A percentile compares a stretch with the other conserved stretches of the same genome.
phyloP scores from a whole-genome alignment of 2,329 filamentous ascomycete genomes.

The Phialemoniopsis sp. region DNA sequence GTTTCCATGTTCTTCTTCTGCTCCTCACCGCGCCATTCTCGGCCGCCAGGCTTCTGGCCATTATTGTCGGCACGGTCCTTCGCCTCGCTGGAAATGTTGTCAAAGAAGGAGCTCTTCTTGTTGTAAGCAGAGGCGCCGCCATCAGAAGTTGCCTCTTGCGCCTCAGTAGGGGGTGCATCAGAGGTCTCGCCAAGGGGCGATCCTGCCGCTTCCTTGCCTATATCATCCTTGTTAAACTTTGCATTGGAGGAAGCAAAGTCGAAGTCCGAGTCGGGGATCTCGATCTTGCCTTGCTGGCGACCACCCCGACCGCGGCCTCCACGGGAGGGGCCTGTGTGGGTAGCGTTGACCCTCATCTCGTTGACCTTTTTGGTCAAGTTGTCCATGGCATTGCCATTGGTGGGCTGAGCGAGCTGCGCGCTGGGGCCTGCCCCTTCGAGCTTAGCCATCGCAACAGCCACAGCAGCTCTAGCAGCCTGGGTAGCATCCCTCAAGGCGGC shows the following conservation, averaged over 20 bases:
- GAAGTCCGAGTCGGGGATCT: constrained; percentile 86
- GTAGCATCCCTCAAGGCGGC: constrained; percentile 61
- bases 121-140: constrained; percentile 65
- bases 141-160: constrained; percentile 13
- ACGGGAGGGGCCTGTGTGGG: constrained; percentile 41
- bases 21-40: constrained; percentile 88
- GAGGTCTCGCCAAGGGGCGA: constrained; percentile 58
- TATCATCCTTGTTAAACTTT: constrained; percentile 82
- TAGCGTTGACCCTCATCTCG: constrained; percentile 68
- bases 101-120: constrained; percentile 88
- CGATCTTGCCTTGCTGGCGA: constrained; percentile 61
- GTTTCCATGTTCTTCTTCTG: constrained; percentile 96
- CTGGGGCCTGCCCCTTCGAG: constrained; percentile 38
- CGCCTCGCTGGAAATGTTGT: constrained; percentile 94
- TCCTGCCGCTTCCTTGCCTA: constrained; percentile 82
- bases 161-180: constrained; percentile 31
- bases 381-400: constrained; percentile 52
- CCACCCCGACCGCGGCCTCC: constrained; percentile 45
- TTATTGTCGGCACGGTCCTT: constrained; percentile 79
- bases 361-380: constrained; percentile 72
- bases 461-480: constrained; percentile 69
- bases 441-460: constrained; percentile 77
- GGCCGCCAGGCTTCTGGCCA: constrained; percentile 66
- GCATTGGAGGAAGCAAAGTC: constrained; percentile 86
- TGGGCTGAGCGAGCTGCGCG: constrained; percentile 15